A percentile compares a stretch with the other conserved stretches of the same genome.
phyloP scores from a whole-genome alignment of 208 protist genomes.

The Acanthamoeba quina region DNA sequence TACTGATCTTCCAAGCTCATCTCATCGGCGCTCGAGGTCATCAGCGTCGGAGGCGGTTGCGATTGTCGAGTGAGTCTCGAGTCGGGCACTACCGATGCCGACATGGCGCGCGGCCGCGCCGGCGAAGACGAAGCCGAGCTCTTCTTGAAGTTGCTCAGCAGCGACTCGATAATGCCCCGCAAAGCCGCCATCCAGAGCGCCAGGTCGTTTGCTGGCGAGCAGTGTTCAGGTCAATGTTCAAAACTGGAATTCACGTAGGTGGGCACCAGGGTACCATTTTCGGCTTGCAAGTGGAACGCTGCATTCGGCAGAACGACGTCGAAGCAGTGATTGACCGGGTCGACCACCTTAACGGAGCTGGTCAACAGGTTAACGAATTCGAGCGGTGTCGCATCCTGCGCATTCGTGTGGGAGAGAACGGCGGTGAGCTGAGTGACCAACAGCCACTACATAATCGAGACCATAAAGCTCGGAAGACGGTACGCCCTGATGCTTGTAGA shows the following conservation, averaged over 20 bases:
- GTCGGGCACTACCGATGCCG: not conserved
- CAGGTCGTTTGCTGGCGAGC: slow-evolving; percentile 40
- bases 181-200: not conserved
- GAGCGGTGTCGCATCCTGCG: slow-evolving; percentile 25
- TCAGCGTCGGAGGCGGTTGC: not conserved
- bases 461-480: not conserved
- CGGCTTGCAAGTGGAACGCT: not conserved
- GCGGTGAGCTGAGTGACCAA: not conserved
- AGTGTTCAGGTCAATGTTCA: too few relatives aligned
- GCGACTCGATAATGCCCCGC: slow-evolving; percentile 29
- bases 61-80: not conserved
- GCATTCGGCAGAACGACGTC: slow-evolving; percentile 9
- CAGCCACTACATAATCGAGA: not conserved
- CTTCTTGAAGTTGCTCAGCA: slow-evolving; percentile 67
- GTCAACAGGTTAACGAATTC: slow-evolving; percentile 30
- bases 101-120: slow-evolving; percentile 3
- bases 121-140: not conserved
- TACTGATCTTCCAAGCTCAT: not conserved
- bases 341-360: slow-evolving; percentile 47
- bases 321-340: slow-evolving; percentile 6
- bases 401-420: too few relatives aligned
- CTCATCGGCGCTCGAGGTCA: not conserved
- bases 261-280: not conserved
- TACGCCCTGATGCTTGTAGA: slow-evolving; percentile 64
- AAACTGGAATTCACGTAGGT: not conserved